Conservation (phyloP, 352 stramenopile species). For the Phytophthora europaea region DNA sequence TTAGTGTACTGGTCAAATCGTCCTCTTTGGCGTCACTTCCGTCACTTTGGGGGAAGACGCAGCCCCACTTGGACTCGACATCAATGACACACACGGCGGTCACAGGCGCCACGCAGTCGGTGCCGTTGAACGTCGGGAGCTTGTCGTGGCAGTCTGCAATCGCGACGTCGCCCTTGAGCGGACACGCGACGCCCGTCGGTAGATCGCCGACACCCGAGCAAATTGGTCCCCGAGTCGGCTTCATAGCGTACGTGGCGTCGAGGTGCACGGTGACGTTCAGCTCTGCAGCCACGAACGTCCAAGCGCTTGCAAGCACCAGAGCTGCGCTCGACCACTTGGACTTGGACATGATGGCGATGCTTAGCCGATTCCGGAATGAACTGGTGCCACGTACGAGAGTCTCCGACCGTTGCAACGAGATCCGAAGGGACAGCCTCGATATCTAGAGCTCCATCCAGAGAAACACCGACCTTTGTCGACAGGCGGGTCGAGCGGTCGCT, state of each 20-base stretch:
- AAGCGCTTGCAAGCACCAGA: not conserved
- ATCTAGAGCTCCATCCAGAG: not conserved
- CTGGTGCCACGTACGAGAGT: not conserved
- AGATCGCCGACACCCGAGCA: constrained; percentile 50
- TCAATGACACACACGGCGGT: constrained; percentile 40
- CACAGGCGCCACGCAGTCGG: constrained; percentile 41
- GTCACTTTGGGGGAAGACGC: constrained; percentile 28
- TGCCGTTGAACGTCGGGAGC: constrained; percentile 51
- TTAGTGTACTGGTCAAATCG: constrained; percentile 17
- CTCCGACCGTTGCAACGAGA: constrained; percentile 11
- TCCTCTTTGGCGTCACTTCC: not conserved
- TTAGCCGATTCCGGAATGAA: constrained; percentile 19
- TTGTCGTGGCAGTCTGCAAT: constrained; percentile 46
- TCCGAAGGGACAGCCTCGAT: constrained; percentile 19
- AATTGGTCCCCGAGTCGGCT: constrained; percentile 31
- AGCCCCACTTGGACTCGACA: constrained; percentile 38
- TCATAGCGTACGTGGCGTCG: constrained; percentile 62
- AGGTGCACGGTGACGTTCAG: constrained; percentile 24
- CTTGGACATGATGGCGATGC: not conserved
- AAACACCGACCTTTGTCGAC: constrained; percentile 16
- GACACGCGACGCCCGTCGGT: constrained; percentile 48
- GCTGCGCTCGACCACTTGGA: constrained; percentile 1
- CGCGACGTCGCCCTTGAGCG: constrained; percentile 47
- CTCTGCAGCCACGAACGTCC: constrained; percentile 8
- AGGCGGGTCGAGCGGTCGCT: constrained; percentile 8